Conservation (phyloP, 1,139 yeast species). For the Petasospora rhodanensis region DNA sequence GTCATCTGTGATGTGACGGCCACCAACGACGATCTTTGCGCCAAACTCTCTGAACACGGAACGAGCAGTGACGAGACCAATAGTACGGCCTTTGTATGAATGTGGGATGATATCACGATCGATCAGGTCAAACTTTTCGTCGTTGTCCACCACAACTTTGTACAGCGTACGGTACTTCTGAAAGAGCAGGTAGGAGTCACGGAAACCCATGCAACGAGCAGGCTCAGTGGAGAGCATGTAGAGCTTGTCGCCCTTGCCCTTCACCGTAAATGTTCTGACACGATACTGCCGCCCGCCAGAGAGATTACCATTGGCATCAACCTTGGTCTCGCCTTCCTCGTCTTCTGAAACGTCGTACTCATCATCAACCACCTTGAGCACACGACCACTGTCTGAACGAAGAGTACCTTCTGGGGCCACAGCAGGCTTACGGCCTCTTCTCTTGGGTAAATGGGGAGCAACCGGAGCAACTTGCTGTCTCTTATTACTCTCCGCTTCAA, state of each 20-base stretch:
- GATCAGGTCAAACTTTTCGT: conserved; percentile 79
- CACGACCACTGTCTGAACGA: conserved; percentile 40
- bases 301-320: conserved; percentile 63
- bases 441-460: conserved; percentile 9
- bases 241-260: conserved; percentile 65
- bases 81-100: conserved; percentile 86
- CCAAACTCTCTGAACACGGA: conserved; percentile 92
- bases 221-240: conserved; percentile 96
- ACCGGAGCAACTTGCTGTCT: conserved; percentile 10
- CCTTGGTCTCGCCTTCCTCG: conserved; percentile 72
- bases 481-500: too few relatives aligned
- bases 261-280: conserved; percentile 75
- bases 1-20: conserved; percentile 80
- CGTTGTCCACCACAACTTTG: conserved; percentile 71
- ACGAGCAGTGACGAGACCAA: conserved; percentile 86
- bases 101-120: conserved; percentile 81
- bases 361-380: conserved; percentile 60
- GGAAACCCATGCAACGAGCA: conserved; percentile 88
- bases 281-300: conserved; percentile 75
- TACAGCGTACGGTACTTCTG: conserved; percentile 71
- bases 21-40: conserved; percentile 73
- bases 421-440: conserved; percentile 26
- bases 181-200: conserved; percentile 88
- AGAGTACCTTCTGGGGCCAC: conserved; percentile 22
- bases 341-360: conserved; percentile 82